Base-by-base conservation (phyloP, 148 eudicot species). In the Linanthus parryae region DNA sequence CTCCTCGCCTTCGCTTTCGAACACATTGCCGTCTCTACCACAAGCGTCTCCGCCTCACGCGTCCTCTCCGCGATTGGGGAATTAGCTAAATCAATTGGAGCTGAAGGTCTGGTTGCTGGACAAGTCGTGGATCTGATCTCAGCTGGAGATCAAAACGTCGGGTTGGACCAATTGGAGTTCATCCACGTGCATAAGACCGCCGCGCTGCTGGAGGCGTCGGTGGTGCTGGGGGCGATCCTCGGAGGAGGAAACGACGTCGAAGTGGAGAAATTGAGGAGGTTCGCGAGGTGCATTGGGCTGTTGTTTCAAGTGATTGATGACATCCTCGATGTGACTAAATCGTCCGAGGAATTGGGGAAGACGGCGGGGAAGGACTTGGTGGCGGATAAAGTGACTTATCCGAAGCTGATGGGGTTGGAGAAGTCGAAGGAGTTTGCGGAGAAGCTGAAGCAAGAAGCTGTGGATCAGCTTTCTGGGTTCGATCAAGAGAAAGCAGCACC, bases 351-450 rank as follows among this genome's bases (percentile, higher is more conserved):
- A 33, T 51, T 51, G 40, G 55, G 55, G 7, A 51, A 51, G 34
- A 51, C 40, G 1, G 55, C 55, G 9, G 55, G 55, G 13, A 51
- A 51, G 25, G 55, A 51, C 16, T 31, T 51, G 15, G 7, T 51
- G 15, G 13, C 55, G 13, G 55, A 51, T 33, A 51, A 51, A 40
- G 11, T 18, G 23, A 51, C 55, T 51, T 51, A 51, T 51, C 55
- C 55, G 12, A 51, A 51, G 40, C 55, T 51, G 18, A 31, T 51
- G 55, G 55, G 55, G 14, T 30, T 51, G 40, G 40, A 51, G 38
- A 51, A 51, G 16, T 38, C 55, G 30, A 51, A 21, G 38, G 55
- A 18, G 8, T 33, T 51, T 51, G 55, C 40, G 38, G 55, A 33
- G 21, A 31, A 51, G 40, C 55, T 51, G 8, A 51, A 51, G 19